A percentile compares a stretch with the other conserved stretches of the same genome.
Evolutionary conservation across 345 rosid species (phyloP).

Genomic region (Cardamine resedifolia): DNA sequence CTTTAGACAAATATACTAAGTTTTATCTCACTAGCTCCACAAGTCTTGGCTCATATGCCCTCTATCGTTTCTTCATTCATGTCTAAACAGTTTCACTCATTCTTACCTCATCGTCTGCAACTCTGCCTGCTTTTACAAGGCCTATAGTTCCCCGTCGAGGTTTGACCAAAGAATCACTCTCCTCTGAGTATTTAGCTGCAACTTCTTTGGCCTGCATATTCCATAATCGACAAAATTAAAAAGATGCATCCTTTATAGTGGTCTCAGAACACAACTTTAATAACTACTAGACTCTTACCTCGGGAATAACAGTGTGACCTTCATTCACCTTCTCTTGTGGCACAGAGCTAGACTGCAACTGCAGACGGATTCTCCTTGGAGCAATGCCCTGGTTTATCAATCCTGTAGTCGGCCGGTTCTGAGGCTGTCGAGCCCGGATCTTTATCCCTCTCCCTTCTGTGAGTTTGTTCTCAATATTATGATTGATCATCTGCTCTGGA

Average conservation of each 20-base stretch:
- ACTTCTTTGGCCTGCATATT: slow-evolving; percentile 10
- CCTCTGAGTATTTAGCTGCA: neutral
- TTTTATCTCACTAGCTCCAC: slow-evolving; percentile 4
- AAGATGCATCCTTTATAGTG: neutral
- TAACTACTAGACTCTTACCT: slow-evolving; percentile 4
- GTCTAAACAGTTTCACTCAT: slow-evolving; percentile 26
- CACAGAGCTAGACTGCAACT: neutral
- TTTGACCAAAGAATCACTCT: neutral
- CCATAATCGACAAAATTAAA: neutral
- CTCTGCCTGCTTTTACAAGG: slow-evolving; percentile 26
- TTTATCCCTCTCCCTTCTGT: slow-evolving; percentile 53
- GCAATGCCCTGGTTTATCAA: slow-evolving; percentile 59
- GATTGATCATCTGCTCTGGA: slow-evolving; percentile 36
- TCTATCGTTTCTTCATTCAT: neutral
- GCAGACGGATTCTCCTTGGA: slow-evolving; percentile 61
- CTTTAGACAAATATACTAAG: neutral
- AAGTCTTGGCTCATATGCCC: neutral
- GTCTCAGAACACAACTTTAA: neutral
- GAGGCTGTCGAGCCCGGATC: slow-evolving; percentile 58
- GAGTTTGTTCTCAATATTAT: slow-evolving; percentile 21
- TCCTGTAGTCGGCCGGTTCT: slow-evolving; percentile 30
- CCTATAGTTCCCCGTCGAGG: slow-evolving; percentile 47
- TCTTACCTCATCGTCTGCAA: slow-evolving; percentile 26
- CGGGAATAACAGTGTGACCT: neutral
- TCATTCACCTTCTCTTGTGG: neutral